Base-by-base conservation (phyloP, 306 rosid genomes). In the Cicer cuneatum region DNA sequence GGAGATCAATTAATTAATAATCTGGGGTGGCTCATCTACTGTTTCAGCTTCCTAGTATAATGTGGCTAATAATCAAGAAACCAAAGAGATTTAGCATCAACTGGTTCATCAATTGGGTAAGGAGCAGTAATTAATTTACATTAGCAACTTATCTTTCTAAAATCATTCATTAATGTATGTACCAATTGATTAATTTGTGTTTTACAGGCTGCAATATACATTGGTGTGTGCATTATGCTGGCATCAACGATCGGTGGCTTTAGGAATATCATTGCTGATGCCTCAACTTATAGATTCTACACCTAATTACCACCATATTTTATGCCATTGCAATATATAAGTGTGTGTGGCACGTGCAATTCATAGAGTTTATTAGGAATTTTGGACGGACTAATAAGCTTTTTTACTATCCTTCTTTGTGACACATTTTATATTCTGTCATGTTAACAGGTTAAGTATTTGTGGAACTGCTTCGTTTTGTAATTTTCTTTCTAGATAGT, bases 71-170 rank as follows among this genome's bases (percentile, higher is more conserved):
- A 54, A 88, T 94, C 66, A 94, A 87, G 91, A 94, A 94, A 74
- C 99, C 99, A 47, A 81, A 85, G 77, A 84, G 95, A 80, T 92
- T 83, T 81, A 81, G 97, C 87, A 9, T 63, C 78, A 87, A 80
- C 10, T 94, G 99, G 99, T 83, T 92, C 72, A 78, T 92, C 86
- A 94, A 94, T 64, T 94, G 96, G 99, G 99, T 94, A 91, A 63
- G 11, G 2, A 62, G 64, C 33, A 1, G 43, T 29, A 72, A 49
- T 11, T 13, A 61, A 18, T 29, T 29, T 29, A 29, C 35, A 29
- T 29, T 29, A 29, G 35, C 35, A 29, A 29, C 35, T 29, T 29
- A 3, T 29, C 35, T 29, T 29, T 29, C 35, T 29, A 29, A 29
- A 29, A 3, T 29, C 5, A 29, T 29, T 29, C 35, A 29, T 29